Conservation (phyloP, 2,329 filamentous ascomycete genomes). For the Diaporthe longicolla region DNA sequence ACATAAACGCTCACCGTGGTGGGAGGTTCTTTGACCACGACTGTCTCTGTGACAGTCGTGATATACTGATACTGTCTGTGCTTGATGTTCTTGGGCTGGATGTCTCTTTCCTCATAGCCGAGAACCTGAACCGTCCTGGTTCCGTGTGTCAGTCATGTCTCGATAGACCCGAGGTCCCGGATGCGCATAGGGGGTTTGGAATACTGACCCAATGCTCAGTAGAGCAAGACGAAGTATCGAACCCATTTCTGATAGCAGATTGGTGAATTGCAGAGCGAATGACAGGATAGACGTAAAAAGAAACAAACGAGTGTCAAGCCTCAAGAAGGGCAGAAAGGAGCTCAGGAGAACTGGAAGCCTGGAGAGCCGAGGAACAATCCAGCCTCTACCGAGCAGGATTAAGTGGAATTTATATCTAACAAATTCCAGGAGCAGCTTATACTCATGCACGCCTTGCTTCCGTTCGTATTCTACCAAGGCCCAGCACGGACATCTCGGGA, state of each 20-base stretch:
- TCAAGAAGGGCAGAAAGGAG: slow-evolving; percentile 29
- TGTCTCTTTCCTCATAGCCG: slow-evolving; percentile 28
- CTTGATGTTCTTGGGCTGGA: slow-evolving; percentile 29
- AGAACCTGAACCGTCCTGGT: slow-evolving; percentile 38
- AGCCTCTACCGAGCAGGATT: not conserved
- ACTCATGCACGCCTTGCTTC: not conserved
- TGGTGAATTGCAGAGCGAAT: not conserved
- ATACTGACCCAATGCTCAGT: slow-evolving; percentile 36
- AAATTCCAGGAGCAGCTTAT: not conserved
- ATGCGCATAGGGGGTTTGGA: not conserved
- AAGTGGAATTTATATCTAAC: slow-evolving; percentile 34
- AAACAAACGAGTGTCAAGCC: slow-evolving; percentile 38
- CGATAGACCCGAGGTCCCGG: not conserved
- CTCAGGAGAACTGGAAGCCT: slow-evolving; percentile 36
- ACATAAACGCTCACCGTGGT: slow-evolving; percentile 38
- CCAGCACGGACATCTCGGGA: slow-evolving; percentile 9
- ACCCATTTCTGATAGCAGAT: slow-evolving; percentile 19
- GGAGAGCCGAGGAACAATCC: not conserved
- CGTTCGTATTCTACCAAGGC: slow-evolving; percentile 34
- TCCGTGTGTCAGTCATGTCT: slow-evolving; percentile 41
- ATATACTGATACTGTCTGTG: slow-evolving; percentile 36
- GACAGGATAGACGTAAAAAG: slow-evolving; percentile 14
- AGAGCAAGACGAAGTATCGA: slow-evolving; percentile 33
- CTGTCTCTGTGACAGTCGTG: slow-evolving; percentile 38
- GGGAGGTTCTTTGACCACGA: slow-evolving; percentile 33